Evolutionary conservation across 2,329 filamentous ascomycete genomes (phyloP), one percentile per base, ranked within the genome.

Genomic region (Aspergillus hortae): DNA sequence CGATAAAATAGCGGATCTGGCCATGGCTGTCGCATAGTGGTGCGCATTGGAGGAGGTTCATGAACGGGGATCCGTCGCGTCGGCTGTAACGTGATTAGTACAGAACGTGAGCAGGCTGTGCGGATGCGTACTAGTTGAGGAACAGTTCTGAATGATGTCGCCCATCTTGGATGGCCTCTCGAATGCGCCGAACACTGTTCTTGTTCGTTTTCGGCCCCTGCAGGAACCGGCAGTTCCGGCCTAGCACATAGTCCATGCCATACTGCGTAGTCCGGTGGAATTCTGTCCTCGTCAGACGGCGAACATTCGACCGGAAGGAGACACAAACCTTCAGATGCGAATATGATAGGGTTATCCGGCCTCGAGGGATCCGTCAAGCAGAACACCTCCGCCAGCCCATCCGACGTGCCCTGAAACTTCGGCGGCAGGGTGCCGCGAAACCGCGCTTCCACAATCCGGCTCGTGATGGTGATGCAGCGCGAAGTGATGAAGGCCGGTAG

Each of bases 231-330:
- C 88, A 91, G 57, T 92, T 92, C 30, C 86, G 82, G 0, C 88
- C 88, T 15, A 92, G 80, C 3, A 85, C 81, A 64, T 91, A 89
- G 51, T 78, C 80, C 72, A 88, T 83, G 4, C 86, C 86, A 62
- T 90, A 91, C 58, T 90, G 86, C 0, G 87, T 90, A 4, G 86
- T 88, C 44, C 82, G 79, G 59, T 89, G 81, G 60, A 90, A 91
- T 67, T 89, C 87, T 88, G 53, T 21, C 2, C 25, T 15, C 14
- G 12, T 51, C 33, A 36, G 14, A 42, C 21, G 14, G 25, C 23
- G 9, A 44, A 33, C n/a, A 27, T 35, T 35, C 19, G 15, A n/a
- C 17, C n/a, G n/a, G 14, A 17, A 14, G 11, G 19, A 17, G n/a
- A 15, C 35, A 21, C 17, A 17, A 30, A 87, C 85, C 85, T 77